Evolutionary conservation across 2,329 filamentous ascomycete species (phyloP).

Genomic region (Colletotrichum ledebouriae): DNA sequence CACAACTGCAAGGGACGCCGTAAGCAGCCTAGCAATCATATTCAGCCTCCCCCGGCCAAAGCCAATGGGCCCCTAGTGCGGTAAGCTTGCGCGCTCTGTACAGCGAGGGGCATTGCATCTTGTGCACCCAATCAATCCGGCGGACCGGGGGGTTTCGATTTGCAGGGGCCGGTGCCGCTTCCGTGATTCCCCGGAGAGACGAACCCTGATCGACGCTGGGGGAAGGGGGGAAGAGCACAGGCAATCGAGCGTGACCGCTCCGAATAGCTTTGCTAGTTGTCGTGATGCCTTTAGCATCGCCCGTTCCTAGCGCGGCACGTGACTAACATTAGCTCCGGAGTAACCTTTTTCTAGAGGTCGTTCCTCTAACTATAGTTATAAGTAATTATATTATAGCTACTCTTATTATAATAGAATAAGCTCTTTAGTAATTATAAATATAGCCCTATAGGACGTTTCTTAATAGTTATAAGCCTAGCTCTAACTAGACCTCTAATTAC

Average conservation of each 20-base stretch:
- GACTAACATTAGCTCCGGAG: too few relatives aligned
- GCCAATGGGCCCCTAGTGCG: background rate
- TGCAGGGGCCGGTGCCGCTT: constrained; percentile 11
- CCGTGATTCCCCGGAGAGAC: constrained; percentile 24
- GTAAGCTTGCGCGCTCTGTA: background rate
- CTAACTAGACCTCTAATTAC: too few relatives aligned
- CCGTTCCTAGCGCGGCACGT: too few relatives aligned
- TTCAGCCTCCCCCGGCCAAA: background rate
- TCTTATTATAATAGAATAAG: too few relatives aligned
- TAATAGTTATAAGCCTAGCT: too few relatives aligned
- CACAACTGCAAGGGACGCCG: constrained; percentile 36
- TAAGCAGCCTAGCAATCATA: constrained; percentile 23
- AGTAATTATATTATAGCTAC: too few relatives aligned
- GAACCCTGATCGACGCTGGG: constrained; percentile 34
- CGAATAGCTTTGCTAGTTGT: background rate
- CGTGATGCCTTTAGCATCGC: too few relatives aligned
- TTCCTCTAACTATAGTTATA: too few relatives aligned
- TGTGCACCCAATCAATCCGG: constrained; percentile 5
- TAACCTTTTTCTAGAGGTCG: too few relatives aligned
- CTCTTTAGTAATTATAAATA: too few relatives aligned
- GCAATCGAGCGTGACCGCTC: too few relatives aligned
- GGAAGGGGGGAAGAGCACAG: background rate
- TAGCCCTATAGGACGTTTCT: too few relatives aligned
- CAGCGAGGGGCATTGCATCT: constrained; percentile 13
- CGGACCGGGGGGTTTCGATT: background rate